phyloP scores from a whole-genome alignment of 305 asterid species.

The Stenogyne calaminthoides region DNA sequence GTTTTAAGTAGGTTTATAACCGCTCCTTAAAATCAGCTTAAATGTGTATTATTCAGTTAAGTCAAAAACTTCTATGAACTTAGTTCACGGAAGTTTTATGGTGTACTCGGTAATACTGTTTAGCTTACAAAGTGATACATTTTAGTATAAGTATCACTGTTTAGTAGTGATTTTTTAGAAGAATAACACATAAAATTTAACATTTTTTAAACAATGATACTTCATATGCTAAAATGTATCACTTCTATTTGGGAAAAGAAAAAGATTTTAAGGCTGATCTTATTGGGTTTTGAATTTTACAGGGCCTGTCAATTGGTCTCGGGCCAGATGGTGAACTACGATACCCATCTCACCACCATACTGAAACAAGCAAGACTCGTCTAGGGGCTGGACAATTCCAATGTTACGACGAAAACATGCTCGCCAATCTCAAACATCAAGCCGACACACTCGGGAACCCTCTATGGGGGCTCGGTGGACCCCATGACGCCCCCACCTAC shows the following conservation, averaged over 20 bases:
- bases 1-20: no score
- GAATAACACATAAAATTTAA: neutral
- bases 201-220: neutral
- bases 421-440: constrained; percentile 54
- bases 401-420: constrained; percentile 75
- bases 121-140: neutral
- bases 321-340: constrained; percentile 93
- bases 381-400: constrained; percentile 85
- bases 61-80: neutral
- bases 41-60: neutral
- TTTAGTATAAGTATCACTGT: neutral
- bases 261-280: neutral
- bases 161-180: neutral
- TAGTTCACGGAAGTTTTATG: neutral
- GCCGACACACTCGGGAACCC: constrained; percentile 60
- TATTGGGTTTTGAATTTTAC: constrained; percentile 14
- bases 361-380: constrained; percentile 28
- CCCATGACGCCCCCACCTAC: constrained; percentile 66
- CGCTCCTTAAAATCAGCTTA: neutral
- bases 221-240: neutral
- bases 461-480: constrained; percentile 86
- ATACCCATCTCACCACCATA: constrained; percentile 66
- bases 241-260: neutral
- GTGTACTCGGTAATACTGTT: neutral
- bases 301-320: constrained; percentile 81